phyloP scores from a whole-genome alignment of 2,329 filamentous ascomycete species.

The Aspergillus sp. region DNA sequence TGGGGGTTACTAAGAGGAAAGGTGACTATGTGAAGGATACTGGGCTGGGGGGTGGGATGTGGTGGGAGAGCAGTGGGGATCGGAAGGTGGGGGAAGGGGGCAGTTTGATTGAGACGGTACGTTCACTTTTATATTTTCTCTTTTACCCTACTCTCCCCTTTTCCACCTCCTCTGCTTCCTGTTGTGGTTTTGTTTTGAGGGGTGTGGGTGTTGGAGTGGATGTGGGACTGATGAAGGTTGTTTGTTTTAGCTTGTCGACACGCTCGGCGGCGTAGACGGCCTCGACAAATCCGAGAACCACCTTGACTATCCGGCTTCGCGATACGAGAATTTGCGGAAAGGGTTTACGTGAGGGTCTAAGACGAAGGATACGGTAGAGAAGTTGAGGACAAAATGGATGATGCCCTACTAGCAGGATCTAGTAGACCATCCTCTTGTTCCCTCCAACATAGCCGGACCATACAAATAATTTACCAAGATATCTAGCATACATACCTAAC shows the following conservation, averaged over 20 bases:
- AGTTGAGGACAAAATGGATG: neutral
- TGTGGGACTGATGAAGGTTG: neutral
- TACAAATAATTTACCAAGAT: neutral
- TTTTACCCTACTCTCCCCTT: neutral
- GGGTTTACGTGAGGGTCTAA: neutral
- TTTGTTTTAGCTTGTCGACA: slow-evolving; percentile 6
- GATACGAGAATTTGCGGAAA: slow-evolving; percentile 13
- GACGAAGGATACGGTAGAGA: neutral
- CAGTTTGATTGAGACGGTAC: slow-evolving; percentile 65
- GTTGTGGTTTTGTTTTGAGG: neutral
- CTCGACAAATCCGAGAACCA: slow-evolving; percentile 12
- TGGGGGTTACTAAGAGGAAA: slow-evolving; percentile 67
- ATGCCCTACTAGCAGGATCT: neutral
- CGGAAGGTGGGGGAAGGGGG: slow-evolving; percentile 51
- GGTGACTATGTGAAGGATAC: slow-evolving; percentile 66
- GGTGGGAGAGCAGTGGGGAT: slow-evolving; percentile 89
- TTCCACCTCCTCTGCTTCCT: neutral
- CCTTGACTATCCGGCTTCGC: slow-evolving; percentile 11
- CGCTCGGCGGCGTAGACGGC: neutral
- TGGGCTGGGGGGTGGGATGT: slow-evolving; percentile 86
- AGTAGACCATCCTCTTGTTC: too few relatives aligned
- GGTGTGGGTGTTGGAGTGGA: neutral
- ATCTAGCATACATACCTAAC: neutral
- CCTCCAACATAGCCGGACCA: neutral
- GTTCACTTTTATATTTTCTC: neutral